Evolutionary conservation across 2,329 filamentous ascomycete species (phyloP).

Genomic region (Talaromyces sp.): DNA sequence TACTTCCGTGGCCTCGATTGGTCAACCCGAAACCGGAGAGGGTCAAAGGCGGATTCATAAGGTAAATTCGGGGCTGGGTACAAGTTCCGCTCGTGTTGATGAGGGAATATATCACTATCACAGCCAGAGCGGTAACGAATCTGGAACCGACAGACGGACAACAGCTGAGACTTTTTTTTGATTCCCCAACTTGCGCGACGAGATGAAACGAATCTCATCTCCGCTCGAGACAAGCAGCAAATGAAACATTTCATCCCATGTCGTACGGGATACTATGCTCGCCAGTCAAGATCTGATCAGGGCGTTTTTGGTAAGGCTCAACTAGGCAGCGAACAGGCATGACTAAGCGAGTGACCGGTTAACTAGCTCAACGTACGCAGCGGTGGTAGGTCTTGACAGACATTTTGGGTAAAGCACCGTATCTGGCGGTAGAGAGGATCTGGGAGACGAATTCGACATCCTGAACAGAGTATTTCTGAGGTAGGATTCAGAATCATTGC

Average conservation of each 20-base stretch:
- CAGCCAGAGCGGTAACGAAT: not conserved
- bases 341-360: not conserved
- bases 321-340: not conserved
- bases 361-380: not conserved
- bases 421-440: not conserved
- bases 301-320: not conserved
- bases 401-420: not conserved
- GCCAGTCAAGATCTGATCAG: not conserved
- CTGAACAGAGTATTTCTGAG: not conserved
- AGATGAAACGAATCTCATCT: not conserved
- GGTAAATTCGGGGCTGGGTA: not conserved
- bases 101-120: not conserved
- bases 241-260: slow-evolving; percentile 2
- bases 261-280: not conserved
- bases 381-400: not conserved
- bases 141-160: not conserved
- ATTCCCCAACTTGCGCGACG: not conserved
- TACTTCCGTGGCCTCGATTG: not conserved
- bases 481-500: not conserved
- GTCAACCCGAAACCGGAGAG: not conserved
- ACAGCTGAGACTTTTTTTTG: not conserved
- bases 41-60: not conserved
- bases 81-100: not conserved
- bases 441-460: not conserved
- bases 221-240: not conserved